These are phyloP conservation scores for Rhizopogon rudus DNA, from an alignment of 768 basidiomycete genomes.

Conservation along the genomic window DNA sequence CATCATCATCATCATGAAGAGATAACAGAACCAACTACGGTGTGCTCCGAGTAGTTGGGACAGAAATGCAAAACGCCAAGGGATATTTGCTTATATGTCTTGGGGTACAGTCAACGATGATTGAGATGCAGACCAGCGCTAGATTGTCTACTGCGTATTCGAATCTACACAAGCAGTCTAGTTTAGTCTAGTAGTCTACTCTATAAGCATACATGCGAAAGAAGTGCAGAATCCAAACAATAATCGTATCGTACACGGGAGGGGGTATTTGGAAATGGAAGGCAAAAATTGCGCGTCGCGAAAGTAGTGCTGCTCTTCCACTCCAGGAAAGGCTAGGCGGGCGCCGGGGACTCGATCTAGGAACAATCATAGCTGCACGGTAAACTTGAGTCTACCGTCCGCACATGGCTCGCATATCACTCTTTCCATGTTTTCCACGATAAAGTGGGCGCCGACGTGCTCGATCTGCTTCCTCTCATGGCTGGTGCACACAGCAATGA, in stretches of 20 bases:
- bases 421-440: conserved; percentile 51
- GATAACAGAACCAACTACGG: too few species aligned
- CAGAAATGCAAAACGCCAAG: too few species aligned
- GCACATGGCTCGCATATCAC: conserved; percentile 37
- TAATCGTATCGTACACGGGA: neutral
- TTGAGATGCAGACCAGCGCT: too few species aligned
- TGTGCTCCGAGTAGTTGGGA: too few species aligned
- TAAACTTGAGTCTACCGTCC: conserved; percentile 41
- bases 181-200: too few species aligned
- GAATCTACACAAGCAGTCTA: neutral
- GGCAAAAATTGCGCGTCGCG: neutral
- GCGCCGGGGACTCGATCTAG: neutral
- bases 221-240: neutral
- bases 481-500: conserved; percentile 71
- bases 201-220: neutral
- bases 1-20: too few species aligned
- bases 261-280: neutral
- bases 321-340: neutral
- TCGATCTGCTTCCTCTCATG: conserved; percentile 55
- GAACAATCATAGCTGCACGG: conserved; percentile 21
- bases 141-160: neutral
- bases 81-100: too few species aligned
- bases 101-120: too few species aligned
- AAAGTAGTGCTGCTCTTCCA: neutral
- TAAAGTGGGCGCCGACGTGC: conserved; percentile 50